These are phyloP conservation scores for Multifurca ochricompacta DNA, from an alignment of 768 basidiomycete genomes.

Conservation along the genomic window DNA sequence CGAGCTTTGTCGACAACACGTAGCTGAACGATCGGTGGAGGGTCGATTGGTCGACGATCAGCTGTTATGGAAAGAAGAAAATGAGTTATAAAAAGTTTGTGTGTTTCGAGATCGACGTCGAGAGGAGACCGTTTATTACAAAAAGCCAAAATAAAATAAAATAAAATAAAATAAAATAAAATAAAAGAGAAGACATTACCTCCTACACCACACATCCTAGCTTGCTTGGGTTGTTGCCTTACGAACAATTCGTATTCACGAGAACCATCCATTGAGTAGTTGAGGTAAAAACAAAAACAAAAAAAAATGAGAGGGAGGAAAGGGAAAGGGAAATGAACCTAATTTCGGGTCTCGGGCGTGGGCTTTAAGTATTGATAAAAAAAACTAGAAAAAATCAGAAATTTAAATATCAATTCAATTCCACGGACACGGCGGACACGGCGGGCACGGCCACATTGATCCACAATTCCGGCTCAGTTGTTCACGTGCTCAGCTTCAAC, in stretches of 20 bases:
- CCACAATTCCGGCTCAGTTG: slow-evolving; percentile 13
- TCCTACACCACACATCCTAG: slow-evolving; percentile 84
- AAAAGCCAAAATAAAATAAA: background rate
- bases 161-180: background rate
- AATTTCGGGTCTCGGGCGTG: slow-evolving; percentile 16
- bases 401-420: slow-evolving; percentile 17
- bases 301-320: slow-evolving; percentile 11
- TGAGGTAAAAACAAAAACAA: no score
- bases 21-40: slow-evolving; percentile 93
- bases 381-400: slow-evolving; percentile 15
- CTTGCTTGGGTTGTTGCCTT: slow-evolving; percentile 88
- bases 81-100: no score
- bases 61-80: no score
- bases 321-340: slow-evolving; percentile 19
- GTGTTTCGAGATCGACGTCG: no score
- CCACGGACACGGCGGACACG: slow-evolving; percentile 20
- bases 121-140: no score
- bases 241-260: slow-evolving; percentile 84
- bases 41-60: slow-evolving; percentile 94
- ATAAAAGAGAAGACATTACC: no score
- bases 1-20: slow-evolving; percentile 66
- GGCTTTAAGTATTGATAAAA: slow-evolving; percentile 17
- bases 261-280: slow-evolving; percentile 23
- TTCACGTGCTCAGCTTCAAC: slow-evolving; percentile 10
- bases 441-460: slow-evolving; percentile 9